Base-by-base conservation (phyloP, 2,329 filamentous ascomycete species). In the Aaosphaeria arxii region DNA sequence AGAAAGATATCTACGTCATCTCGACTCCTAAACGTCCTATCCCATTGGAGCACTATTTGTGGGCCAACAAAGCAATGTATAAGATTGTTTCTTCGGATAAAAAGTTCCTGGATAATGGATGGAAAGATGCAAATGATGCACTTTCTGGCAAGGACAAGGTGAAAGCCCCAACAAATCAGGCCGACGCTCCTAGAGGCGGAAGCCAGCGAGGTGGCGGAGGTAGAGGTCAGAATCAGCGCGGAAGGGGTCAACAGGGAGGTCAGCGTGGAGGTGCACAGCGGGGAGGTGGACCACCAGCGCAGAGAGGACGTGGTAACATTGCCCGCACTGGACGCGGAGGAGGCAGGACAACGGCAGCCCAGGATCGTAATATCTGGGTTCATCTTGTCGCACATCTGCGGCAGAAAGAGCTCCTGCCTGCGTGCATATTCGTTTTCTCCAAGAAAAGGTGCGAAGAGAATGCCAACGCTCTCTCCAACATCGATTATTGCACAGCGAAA, bases 1-100 rank as follows among this genome's bases (percentile, higher is more conserved):
- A 95, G 73, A 97, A 96, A 72, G 89, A 99, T 62, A 97, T 99
- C 32, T 99, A 97, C 66, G 94, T 99, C 59, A 99, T 99, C 47
- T 97, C 94, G 0, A 99, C 94, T 0, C 86, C 91, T 0, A 99
- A 99, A 71, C 83, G 94, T 50, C 94, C 94, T 0, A 90, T 99
- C 1, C 94, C 94, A 0, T 75, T 99, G 2, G 94, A 99, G 62
- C 94, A 99, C 69, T 99, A 92, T 62, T 79, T 99, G 1, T 99
- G 94, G 94, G 91, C 91, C 4, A 88, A 87, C 49, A 97, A 96
- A 69, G 83, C 86, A 35, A 94, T 96, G 65, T 81, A 91, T 74
- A 96, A 95, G 71, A 96, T 99, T 60, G 94, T 99, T 11, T 89
- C 95, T 61, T 82, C 89, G 0, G 88, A 96, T 49, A 96, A 96